phyloP scores from a whole-genome alignment of 805 yeast species.

The Cyberlindnera mycetangii region DNA sequence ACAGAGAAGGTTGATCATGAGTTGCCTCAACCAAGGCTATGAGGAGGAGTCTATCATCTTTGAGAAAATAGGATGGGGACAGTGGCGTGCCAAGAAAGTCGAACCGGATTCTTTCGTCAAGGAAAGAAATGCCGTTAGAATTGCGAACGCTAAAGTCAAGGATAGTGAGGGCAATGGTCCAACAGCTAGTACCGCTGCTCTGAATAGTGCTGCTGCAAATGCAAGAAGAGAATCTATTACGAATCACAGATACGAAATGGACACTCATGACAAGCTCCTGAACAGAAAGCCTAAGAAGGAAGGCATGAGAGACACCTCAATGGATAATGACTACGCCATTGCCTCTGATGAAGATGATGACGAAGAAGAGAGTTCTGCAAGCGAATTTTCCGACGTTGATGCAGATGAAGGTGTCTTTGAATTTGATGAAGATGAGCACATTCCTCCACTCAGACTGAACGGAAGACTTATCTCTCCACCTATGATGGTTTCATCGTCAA shows the following conservation, averaged over 20 bases:
- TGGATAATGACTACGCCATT: constrained; percentile 30
- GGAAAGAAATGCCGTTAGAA: constrained; percentile 41
- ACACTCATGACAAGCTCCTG: constrained; percentile 25
- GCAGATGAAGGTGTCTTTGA: constrained; percentile 28
- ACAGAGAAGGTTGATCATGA: constrained; percentile 86
- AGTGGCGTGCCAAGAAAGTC: constrained; percentile 78
- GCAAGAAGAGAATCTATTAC: constrained; percentile 32
- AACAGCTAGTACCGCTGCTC: neutral
- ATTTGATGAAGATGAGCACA: constrained; percentile 37
- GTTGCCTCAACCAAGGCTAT: constrained; percentile 76
- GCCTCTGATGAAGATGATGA: constrained; percentile 33
- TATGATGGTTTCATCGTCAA: constrained; percentile 12
- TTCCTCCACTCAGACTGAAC: constrained; percentile 26
- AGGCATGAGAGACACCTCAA: constrained; percentile 14
- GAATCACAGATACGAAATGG: constrained; percentile 27
- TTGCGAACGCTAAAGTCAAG: constrained; percentile 41
- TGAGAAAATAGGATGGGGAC: constrained; percentile 98
- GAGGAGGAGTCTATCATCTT: constrained; percentile 55
- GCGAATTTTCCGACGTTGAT: constrained; percentile 33
- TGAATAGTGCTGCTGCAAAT: constrained; percentile 10
- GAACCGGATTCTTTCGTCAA: constrained; percentile 33
- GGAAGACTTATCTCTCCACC: constrained; percentile 26
- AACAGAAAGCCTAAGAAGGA: constrained; percentile 7
- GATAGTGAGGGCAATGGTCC: constrained; percentile 29
- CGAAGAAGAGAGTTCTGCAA: constrained; percentile 29